Evolutionary conservation across 176 grass and related monocot genomes (phyloP).

Genomic region (Phoenix dactylifera): DNA sequence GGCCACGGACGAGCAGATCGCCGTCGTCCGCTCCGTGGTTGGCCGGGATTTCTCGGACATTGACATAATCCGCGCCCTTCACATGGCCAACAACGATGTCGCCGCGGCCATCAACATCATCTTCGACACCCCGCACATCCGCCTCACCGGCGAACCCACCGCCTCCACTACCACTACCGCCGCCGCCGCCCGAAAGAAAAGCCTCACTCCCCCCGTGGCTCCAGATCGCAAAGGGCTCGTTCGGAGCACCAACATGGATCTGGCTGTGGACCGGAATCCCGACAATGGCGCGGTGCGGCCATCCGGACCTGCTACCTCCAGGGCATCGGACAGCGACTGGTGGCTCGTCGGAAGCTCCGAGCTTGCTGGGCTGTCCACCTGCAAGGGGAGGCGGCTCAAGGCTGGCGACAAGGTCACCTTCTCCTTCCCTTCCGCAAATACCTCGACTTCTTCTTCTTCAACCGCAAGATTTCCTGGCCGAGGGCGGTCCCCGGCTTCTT

Average conservation of each 20-base stretch:
- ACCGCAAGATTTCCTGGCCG: constrained; percentile 4
- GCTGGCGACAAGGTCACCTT: constrained; percentile 50
- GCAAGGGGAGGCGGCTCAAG: constrained; percentile 64
- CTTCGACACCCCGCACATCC: constrained; percentile 49
- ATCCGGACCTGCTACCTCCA: not conserved
- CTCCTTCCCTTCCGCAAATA: constrained; percentile 41
- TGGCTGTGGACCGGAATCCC: too few relatives aligned
- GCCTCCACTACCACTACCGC: not conserved
- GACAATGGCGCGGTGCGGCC: not conserved
- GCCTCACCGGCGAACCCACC: not conserved
- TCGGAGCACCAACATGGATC: not conserved
- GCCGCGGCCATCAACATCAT: constrained; percentile 92
- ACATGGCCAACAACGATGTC: constrained; percentile 70
- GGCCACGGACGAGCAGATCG: constrained; percentile 50
- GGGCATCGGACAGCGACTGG: constrained; percentile 30
- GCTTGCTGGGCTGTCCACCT: constrained; percentile 67
- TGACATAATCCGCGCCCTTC: constrained; percentile 88
- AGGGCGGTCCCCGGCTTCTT: constrained; percentile 25
- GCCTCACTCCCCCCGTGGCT: not conserved
- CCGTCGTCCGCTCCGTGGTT: constrained; percentile 63
- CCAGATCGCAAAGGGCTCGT: not conserved
- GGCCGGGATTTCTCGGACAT: constrained; percentile 64
- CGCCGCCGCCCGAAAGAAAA: not conserved
- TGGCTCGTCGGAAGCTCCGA: constrained; percentile 65
- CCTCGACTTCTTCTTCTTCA: constrained; percentile 13